phyloP scores from a whole-genome alignment of 768 basidiomycete species.

The Pisolithus albus region DNA sequence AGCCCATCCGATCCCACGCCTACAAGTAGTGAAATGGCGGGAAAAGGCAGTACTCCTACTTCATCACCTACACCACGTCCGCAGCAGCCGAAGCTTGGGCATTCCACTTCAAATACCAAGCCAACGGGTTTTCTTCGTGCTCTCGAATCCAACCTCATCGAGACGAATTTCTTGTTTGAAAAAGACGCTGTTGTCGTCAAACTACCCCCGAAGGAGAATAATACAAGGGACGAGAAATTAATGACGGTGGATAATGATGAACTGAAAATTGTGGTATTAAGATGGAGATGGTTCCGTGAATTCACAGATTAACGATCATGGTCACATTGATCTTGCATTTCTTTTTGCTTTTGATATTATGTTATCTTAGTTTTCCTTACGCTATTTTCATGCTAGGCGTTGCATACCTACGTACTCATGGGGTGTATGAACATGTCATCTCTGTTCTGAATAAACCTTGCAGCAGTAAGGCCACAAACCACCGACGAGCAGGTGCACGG shows the following conservation, averaged over 20 bases:
- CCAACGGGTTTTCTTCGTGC: neutral
- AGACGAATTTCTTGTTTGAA: conserved; percentile 19
- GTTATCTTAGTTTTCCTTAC: too few species aligned
- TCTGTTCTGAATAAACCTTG: too few species aligned
- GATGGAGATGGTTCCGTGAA: conserved; percentile 21
- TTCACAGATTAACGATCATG: neutral
- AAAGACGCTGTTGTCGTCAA: conserved; percentile 13
- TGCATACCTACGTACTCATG: too few species aligned
- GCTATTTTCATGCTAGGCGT: neutral
- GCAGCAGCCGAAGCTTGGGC: neutral
- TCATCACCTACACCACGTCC: too few species aligned
- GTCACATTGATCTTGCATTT: neutral
- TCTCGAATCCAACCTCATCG: conserved; percentile 15
- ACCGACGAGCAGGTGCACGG: too few species aligned
- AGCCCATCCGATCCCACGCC: too few species aligned
- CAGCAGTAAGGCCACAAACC: too few species aligned
- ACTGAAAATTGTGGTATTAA: conserved; percentile 20
- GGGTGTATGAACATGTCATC: too few species aligned
- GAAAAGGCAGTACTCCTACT: too few species aligned
- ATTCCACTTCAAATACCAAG: neutral
- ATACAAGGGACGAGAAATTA: conserved; percentile 8
- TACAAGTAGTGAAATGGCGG: too few species aligned
- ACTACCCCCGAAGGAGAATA: neutral
- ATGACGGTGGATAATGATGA: conserved; percentile 5
- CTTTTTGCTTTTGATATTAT: too few species aligned